Base-by-base conservation (phyloP, 768 basidiomycete species). In the Tricholoma flavovirens region DNA sequence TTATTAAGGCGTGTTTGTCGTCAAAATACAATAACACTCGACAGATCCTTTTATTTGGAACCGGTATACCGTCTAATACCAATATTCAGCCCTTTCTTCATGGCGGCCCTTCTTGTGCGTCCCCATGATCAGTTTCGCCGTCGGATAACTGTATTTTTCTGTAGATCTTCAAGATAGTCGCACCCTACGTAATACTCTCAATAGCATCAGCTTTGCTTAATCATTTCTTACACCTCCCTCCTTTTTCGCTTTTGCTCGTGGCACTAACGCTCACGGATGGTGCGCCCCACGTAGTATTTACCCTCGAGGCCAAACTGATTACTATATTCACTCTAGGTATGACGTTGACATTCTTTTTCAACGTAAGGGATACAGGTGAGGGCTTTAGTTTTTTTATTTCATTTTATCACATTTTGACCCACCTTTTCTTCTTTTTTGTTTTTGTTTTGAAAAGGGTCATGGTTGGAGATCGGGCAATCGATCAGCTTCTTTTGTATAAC, bases 401-500 rank as follows among this genome's bases (percentile, higher is more conserved):
- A 59, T 56, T 72, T 62, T 15, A 6, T 19, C 4, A 4, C 26
- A 17, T 49, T 14, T 21, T 49, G 35, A 17, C 17, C 30, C 11
- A 32, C n/a, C 19, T 5, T 22, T 43, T 53, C 65, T 43, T 57
- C 51, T n/a, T n/a, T n/a, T n/a, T n/a, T n/a, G n/a, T 49, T 56
- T 19, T 5, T 49, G 21, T 38, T 17, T 57, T 26, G 33, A 62
- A 15, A 33, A 81, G 88, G 92, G 0, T 90, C 88, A 3, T 94
- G 92, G 92, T 73, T 93, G 56, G 89, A 94, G 65, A 94, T 93
- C 52, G 91, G 92, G 5, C 88, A 90, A 64, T 86, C 89, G 0
- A 92, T 94, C 67, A 90, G 81, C 50, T 92, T 93, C 72, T 94
- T 92, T 71, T 87, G 86, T 61, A 90, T 93, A 58, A 83, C 88